phyloP scores from a whole-genome alignment of 2,329 filamentous ascomycete genomes.

The Lasiodiplodia theobromae region DNA sequence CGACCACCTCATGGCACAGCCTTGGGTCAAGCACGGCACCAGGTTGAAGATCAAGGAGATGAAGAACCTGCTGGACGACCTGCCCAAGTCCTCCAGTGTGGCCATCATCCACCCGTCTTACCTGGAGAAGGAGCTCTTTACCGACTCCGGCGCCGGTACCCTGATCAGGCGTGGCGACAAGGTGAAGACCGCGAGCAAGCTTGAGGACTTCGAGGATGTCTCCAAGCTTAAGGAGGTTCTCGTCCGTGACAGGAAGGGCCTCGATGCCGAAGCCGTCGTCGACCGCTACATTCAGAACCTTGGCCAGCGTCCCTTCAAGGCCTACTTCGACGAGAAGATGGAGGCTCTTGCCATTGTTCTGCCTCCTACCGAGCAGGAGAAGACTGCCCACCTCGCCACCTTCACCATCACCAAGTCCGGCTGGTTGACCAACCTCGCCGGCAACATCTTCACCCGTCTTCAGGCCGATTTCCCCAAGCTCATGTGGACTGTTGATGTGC shows the following conservation, averaged over 20 bases:
- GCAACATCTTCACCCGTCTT: slow-evolving; percentile 92
- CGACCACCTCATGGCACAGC: slow-evolving; percentile 87
- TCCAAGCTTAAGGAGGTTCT: slow-evolving; percentile 82
- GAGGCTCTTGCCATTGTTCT: slow-evolving; percentile 90
- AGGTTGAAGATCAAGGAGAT: slow-evolving; percentile 97
- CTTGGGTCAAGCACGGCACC: slow-evolving; percentile 95
- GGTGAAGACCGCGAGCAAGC: slow-evolving; percentile 73
- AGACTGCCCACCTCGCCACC: slow-evolving; percentile 83
- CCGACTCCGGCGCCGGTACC: slow-evolving; percentile 92
- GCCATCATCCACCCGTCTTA: slow-evolving; percentile 97
- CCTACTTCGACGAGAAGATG: slow-evolving; percentile 94
- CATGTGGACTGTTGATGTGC: slow-evolving; percentile 94
- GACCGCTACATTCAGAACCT: slow-evolving; percentile 86
- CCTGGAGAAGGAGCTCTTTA: slow-evolving; percentile 95
- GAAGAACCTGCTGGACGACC: slow-evolving; percentile 86
- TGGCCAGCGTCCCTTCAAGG: slow-evolving; percentile 79
- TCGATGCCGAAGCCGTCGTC: slow-evolving; percentile 83
- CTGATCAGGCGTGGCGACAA: slow-evolving; percentile 92
- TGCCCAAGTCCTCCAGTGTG: slow-evolving; percentile 91
- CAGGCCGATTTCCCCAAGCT: slow-evolving; percentile 93
- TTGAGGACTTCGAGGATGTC: slow-evolving; percentile 78
- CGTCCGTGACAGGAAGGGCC: slow-evolving; percentile 78
- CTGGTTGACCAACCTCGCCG: slow-evolving; percentile 92
- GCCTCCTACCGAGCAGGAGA: slow-evolving; percentile 69
- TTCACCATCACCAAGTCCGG: slow-evolving; percentile 93